Conservation (phyloP, 768 basidiomycete species). For the Tephrocybe sp. region DNA sequence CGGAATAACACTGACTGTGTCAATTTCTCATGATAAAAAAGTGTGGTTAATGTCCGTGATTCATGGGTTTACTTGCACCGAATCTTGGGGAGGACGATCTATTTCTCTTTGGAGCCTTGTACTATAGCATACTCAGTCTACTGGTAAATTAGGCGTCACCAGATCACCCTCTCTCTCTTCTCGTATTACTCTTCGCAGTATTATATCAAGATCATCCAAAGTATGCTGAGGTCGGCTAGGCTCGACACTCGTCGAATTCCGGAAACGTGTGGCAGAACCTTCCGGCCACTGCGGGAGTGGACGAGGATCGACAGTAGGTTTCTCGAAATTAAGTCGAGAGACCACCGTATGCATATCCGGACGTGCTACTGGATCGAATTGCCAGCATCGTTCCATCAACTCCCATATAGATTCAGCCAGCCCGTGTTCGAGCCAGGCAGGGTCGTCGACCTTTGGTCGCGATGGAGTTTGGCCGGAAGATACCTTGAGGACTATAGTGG, state of each 20-base stretch:
- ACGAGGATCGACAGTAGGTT: background rate
- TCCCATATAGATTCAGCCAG: background rate
- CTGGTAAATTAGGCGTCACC: too few relatives aligned
- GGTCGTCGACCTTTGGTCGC: background rate
- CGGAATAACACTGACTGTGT: too few relatives aligned
- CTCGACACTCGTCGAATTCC: background rate
- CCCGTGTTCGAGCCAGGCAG: background rate
- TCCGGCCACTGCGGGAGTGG: background rate
- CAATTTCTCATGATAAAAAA: too few relatives aligned
- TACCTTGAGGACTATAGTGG: background rate
- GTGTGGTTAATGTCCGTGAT: too few relatives aligned
- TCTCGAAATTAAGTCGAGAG: background rate
- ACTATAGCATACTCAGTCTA: too few relatives aligned
- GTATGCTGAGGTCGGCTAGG: background rate
- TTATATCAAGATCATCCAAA: background rate
- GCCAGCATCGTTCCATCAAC: background rate
- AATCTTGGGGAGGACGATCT: too few relatives aligned
- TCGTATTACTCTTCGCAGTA: background rate
- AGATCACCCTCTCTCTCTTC: too few relatives aligned
- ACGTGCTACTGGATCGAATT: background rate
- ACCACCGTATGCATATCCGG: background rate
- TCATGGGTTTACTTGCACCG: too few relatives aligned
- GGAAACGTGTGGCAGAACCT: background rate
- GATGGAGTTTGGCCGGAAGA: background rate
- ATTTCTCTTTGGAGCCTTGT: too few relatives aligned